Conservation (phyloP, 2,329 filamentous ascomycete genomes). For the Cladosporium sp. region DNA sequence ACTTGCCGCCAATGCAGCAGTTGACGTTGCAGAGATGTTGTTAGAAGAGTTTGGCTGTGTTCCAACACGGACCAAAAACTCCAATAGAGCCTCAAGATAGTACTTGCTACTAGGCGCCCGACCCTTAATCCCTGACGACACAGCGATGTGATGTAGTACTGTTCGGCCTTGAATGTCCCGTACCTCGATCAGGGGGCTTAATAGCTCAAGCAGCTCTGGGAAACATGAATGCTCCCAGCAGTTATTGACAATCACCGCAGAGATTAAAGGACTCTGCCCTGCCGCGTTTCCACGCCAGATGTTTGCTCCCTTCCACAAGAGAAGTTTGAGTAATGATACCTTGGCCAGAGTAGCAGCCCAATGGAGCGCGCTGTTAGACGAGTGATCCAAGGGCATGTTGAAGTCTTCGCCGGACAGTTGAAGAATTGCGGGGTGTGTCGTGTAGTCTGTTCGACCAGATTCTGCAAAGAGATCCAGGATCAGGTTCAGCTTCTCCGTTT, state of each 20-base stretch:
- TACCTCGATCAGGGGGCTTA: slow-evolving; percentile 86
- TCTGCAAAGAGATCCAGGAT: slow-evolving; percentile 69
- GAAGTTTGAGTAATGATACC: slow-evolving; percentile 71
- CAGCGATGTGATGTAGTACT: slow-evolving; percentile 91
- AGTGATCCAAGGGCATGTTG: slow-evolving; percentile 86
- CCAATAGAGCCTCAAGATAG: slow-evolving; percentile 88
- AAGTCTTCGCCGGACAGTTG: slow-evolving; percentile 74
- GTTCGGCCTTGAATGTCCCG: slow-evolving; percentile 85
- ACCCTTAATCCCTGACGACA: slow-evolving; percentile 93
- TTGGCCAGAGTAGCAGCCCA: slow-evolving; percentile 94
- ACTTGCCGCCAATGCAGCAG: slow-evolving; percentile 20
- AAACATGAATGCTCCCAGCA: slow-evolving; percentile 89
- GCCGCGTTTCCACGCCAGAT: slow-evolving; percentile 83
- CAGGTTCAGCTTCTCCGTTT: slow-evolving; percentile 74
- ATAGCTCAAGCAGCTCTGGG: slow-evolving; percentile 80
- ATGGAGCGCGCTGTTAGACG: slow-evolving; percentile 84
- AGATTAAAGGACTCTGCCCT: slow-evolving; percentile 89
- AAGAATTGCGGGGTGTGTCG: slow-evolving; percentile 71
- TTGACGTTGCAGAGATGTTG: slow-evolving; percentile 45
- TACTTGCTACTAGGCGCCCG: slow-evolving; percentile 88
- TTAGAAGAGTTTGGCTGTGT: slow-evolving; percentile 24
- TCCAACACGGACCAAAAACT: slow-evolving; percentile 85
- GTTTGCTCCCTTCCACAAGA: slow-evolving; percentile 80
- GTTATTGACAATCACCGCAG: slow-evolving; percentile 88
- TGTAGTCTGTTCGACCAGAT: slow-evolving; percentile 62